Percentiles rank a stretch among this genome's conserved stretches.
Evolutionary conservation across 345 rosid species (phyloP).

Genomic region (Lumnitzera racemosa): DNA sequence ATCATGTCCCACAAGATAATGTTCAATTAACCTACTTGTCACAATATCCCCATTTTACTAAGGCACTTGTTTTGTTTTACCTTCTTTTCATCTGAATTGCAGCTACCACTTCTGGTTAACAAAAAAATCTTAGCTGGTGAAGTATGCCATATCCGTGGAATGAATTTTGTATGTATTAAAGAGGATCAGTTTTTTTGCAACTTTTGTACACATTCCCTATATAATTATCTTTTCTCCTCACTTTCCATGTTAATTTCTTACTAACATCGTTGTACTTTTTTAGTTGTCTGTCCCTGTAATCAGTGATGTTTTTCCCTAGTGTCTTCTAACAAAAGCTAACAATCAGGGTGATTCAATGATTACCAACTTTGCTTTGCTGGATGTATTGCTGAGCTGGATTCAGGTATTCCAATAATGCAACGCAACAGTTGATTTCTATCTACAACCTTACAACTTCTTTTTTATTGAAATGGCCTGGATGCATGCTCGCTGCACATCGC

Average conservation of each 20-base stretch:
- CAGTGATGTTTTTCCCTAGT: neutral
- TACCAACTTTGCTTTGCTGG: slow-evolving; percentile 33
- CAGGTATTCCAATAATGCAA: slow-evolving; percentile 37
- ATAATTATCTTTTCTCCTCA: neutral
- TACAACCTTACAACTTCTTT: too few species aligned
- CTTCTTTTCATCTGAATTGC: slow-evolving; percentile 12
- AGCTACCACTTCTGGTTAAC: slow-evolving; percentile 79
- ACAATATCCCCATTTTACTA: too few species aligned
- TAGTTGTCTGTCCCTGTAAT: too few species aligned
- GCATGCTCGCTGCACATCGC: too few species aligned
- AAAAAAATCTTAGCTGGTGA: slow-evolving; percentile 44
- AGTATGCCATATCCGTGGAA: slow-evolving; percentile 42
- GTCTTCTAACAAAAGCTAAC: slow-evolving; percentile 5
- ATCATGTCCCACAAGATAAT: neutral
- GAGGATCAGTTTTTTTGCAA: slow-evolving; percentile 5
- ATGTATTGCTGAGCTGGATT: slow-evolving; percentile 72
- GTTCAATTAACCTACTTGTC: neutral
- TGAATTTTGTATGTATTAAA: slow-evolving; percentile 40
- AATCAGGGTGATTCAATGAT: slow-evolving; percentile 29
- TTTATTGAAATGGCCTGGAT: too few species aligned
- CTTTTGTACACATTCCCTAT: too few species aligned
- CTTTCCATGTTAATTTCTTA: slow-evolving; percentile 1
- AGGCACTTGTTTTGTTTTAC: too few species aligned
- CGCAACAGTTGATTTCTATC: too few species aligned
- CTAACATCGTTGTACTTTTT: neutral